These are phyloP conservation scores for Pilatotrama ljubarskyi DNA, from an alignment of 768 basidiomycete genomes.

Conservation along the genomic window DNA sequence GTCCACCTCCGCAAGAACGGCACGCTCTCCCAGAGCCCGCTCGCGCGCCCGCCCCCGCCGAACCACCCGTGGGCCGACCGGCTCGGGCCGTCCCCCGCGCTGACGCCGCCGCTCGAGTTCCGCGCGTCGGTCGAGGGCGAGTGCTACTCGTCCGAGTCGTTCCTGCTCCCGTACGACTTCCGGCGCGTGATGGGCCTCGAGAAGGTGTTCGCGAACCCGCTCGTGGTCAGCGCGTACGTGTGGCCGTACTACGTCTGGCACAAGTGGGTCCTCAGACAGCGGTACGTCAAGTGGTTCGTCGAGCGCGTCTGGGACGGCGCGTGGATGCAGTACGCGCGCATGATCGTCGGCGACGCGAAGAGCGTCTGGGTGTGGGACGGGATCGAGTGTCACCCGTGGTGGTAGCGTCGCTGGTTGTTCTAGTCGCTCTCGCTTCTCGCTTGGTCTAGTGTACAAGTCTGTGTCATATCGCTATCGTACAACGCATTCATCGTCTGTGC, in stretches of 20 bases:
- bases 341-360: conserved; percentile 39
- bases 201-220: conserved; percentile 40
- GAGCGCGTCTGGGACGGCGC: conserved; percentile 37
- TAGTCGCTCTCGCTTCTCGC: not conserved
- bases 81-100: conserved; percentile 29
- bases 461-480: too few relatives aligned
- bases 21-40: conserved; percentile 37
- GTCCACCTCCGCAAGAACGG: conserved; percentile 38
- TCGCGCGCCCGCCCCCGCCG: conserved; percentile 29
- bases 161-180: conserved; percentile 44
- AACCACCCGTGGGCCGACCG: conserved; percentile 31
- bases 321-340: conserved; percentile 38
- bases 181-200: conserved; percentile 40
- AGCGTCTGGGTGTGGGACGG: conserved; percentile 37
- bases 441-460: not conserved
- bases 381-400: conserved; percentile 37
- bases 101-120: conserved; percentile 36
- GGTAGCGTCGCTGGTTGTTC: conserved; percentile 8
- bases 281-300: conserved; percentile 44
- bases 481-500: too few relatives aligned
- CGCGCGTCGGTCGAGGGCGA: conserved; percentile 29
- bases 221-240: conserved; percentile 39
- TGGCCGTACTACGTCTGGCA: conserved; percentile 33
- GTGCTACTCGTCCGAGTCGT: conserved; percentile 43
- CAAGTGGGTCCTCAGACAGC: conserved; percentile 38